Conservation (phyloP, 148 eudicot species). For the Pouteria glomerata region DNA sequence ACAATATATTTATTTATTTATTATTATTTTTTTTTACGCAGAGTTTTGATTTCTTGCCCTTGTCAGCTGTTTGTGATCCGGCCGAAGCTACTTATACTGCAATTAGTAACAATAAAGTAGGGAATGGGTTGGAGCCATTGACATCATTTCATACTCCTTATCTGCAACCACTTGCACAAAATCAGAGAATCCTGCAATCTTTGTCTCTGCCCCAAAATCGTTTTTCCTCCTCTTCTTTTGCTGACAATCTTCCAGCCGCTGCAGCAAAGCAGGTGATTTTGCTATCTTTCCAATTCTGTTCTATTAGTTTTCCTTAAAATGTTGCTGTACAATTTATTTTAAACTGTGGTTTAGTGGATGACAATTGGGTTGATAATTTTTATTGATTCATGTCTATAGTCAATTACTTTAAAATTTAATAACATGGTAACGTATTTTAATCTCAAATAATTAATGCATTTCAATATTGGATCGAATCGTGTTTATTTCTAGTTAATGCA, state of each 20-base stretch:
- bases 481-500: too few species aligned
- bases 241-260: conserved; percentile 30
- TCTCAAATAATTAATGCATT: too few species aligned
- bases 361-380: not conserved
- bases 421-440: too few species aligned
- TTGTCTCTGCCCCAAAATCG: conserved; percentile 27
- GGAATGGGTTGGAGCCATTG: conserved; percentile 15
- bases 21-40: too few species aligned
- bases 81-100: conserved; percentile 23
- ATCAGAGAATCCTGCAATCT: conserved; percentile 16
- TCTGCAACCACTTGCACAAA: conserved; percentile 28
- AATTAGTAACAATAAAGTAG: conserved; percentile 13
- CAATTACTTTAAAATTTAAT: not conserved
- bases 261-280: conserved; percentile 30
- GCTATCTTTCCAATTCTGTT: not conserved
- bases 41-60: conserved; percentile 47
- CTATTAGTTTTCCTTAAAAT: not conserved
- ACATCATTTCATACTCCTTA: conserved; percentile 22
- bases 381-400: not conserved
- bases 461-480: too few species aligned
- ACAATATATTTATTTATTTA: not conserved
- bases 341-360: not conserved
- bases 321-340: not conserved
- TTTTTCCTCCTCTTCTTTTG: conserved; percentile 24
- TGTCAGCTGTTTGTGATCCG: conserved; percentile 31